Base-by-base conservation (phyloP, 2,329 filamentous ascomycete species). In the Venturia oleaginea region DNA sequence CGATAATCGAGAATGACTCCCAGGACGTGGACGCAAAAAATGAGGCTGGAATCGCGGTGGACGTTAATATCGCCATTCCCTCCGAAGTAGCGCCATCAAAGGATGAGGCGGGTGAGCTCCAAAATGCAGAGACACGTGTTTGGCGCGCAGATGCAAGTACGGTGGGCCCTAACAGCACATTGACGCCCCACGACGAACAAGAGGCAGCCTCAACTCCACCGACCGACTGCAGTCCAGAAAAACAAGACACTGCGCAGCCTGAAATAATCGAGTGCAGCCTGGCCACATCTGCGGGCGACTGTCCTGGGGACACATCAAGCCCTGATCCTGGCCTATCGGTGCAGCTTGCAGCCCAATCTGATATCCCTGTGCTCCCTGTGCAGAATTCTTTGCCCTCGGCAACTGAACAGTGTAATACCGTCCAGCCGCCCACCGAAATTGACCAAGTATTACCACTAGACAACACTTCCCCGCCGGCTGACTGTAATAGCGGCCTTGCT, bases 91-190 rank as follows among this genome's bases (percentile, higher is more conserved):
- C 8, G 27, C 51, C 51, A 57, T 13, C 22, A 54, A 27, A 27
- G 27, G 30, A 57, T 57, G 51, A 57, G 51, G 51, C 51, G 27
- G 27, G 19, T 10, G 30, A 57, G 51, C 5, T 15, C 30, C 27
- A 22, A 57, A 11, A 57, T 34, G 51, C 51, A 57, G 51, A 57
- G 51, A 32, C 51, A 55, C 48, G 27, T 55, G 24, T 55, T 32
- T 4, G 13, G 30, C 19, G 4, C 11, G 48, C 17, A 32, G 17
- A 55, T 32, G 24, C 48, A 54, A 19, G 48, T 24, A 6, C 48
- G 24, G 48, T 55, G 48, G 48, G 48, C 4, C 48, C 48, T 32
- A 27, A 55, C 48, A 55, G 48, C 48, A 55, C 48, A 55, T 54
- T 32, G 27, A 30, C 17, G 24, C 48, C 43, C 24, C 3, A 48